Evolutionary conservation across 106 monocot species (phyloP).

Genomic region (Apostasia shenzhenica): DNA sequence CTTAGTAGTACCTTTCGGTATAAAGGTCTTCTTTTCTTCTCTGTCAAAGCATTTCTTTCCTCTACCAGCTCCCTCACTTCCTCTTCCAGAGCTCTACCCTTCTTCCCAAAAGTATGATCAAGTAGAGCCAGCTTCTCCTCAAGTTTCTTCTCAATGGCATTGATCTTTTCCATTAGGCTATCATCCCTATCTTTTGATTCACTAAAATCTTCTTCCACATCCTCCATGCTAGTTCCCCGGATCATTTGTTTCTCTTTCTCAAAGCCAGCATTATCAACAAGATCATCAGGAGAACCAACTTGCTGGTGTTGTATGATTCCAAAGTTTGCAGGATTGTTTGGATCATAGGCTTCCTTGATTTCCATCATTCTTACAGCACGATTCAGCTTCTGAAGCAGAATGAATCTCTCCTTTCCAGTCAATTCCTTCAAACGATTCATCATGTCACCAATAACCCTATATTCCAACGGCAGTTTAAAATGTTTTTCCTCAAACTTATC

Average conservation of each 20-base stretch:
- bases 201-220: conserved; percentile 58
- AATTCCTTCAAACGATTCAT: conserved; percentile 88
- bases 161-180: conserved; percentile 60
- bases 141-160: conserved; percentile 78
- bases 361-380: conserved; percentile 84
- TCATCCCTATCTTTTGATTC: conserved; percentile 78
- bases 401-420: conserved; percentile 84
- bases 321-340: conserved; percentile 89
- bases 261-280: conserved; percentile 54
- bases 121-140: conserved; percentile 70
- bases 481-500: conserved; percentile 78
- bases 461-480: conserved; percentile 84
- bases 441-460: conserved; percentile 95
- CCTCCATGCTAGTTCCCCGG: conserved; percentile 32
- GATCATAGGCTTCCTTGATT: conserved; percentile 80
- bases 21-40: conserved; percentile 73
- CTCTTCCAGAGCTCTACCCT: conserved; percentile 83
- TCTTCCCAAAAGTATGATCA: conserved; percentile 97
- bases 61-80: conserved; percentile 81
- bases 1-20: conserved; percentile 63
- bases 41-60: conserved; percentile 85
- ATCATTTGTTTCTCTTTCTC: conserved; percentile 62
- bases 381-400: conserved; percentile 92
- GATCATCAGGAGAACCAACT: conserved; percentile 56
- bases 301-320: conserved; percentile 71